Base-by-base conservation (phyloP, 257 asterid species). In the Catharanthus roseus region DNA sequence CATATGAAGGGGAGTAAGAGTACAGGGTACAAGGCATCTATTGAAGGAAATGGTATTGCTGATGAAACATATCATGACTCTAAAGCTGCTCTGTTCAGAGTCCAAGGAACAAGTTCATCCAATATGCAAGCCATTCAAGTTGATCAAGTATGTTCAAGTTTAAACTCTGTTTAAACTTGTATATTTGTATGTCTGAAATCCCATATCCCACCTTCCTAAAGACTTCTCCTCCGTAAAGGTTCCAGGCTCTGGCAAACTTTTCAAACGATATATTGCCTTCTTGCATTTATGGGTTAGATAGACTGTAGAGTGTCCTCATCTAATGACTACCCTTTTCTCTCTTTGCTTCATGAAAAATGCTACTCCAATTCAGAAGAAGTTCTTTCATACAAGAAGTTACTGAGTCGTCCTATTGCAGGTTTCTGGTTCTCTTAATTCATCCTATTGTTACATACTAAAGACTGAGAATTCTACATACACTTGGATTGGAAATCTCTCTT, bases 51-150 rank as follows among this genome's bases (percentile, higher is more conserved):
- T 63, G 95, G 81, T 63, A 80, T 83, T 79, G 70, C 81, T 44
- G 96, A 91, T 75, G 91, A 88, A 70, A 89, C 90, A 53, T 85
- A 81, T 53, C n/a, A 75, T 13, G 88, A 79, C 62, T 87, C 84
- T 63, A 87, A 84, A 60, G 79, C 86, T 65, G 96, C 96, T 68
- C 74, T 91, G 62, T 91, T 89, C 72, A 86, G 87, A 58, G 85
- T 89, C 79, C 96, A 91, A 76, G 96, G 97, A 77, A 84, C 85
- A 64, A 89, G 95, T 42, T 79, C 89, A 13, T 80, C 75, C 55
- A 86, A 88, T 81, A 91, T 88, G 93, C 96, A 89, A 80, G 91
- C 96, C 74, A 82, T 91, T 78, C 97, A 91, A 91, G 93, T 89
- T 78, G 96, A 89, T 58, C 92, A 87, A 47, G 97, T 91, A 76